These are phyloP conservation scores for Pulveroboletus sp. DNA, from an alignment of 1,284 basidiomycete species.

Conservation along the genomic window DNA sequence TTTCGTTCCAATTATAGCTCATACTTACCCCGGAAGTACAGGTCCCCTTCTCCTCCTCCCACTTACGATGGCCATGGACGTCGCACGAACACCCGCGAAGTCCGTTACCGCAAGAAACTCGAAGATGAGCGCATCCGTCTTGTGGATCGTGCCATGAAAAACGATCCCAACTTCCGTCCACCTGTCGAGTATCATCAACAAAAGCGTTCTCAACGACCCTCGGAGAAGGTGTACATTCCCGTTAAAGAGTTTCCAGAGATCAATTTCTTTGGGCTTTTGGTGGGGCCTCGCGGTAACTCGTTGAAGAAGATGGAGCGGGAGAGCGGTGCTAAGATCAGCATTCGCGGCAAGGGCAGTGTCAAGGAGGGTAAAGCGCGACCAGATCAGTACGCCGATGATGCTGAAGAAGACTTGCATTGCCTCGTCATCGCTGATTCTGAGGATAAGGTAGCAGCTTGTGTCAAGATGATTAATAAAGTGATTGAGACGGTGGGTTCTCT, in stretches of 20 bases:
- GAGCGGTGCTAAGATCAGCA: slow-evolving; percentile 97
- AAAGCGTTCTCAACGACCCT: slow-evolving; percentile 86
- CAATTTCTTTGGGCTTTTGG: slow-evolving; percentile 98
- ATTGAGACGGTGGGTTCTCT: slow-evolving; percentile 86
- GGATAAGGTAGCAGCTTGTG: slow-evolving; percentile 88
- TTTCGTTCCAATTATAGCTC: not conserved
- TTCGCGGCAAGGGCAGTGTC: slow-evolving; percentile 96
- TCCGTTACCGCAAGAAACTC: slow-evolving; percentile 96
- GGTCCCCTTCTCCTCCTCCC: slow-evolving; percentile 95
- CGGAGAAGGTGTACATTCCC: slow-evolving; percentile 98
- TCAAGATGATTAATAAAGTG: slow-evolving; percentile 94
- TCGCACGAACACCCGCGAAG: slow-evolving; percentile 96
- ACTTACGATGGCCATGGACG: slow-evolving; percentile 97
- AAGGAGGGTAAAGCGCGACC: slow-evolving; percentile 97
- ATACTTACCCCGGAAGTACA: slow-evolving; percentile 39
- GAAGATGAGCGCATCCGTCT: slow-evolving; percentile 95
- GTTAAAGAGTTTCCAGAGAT: slow-evolving; percentile 99
- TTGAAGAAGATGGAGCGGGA: slow-evolving; percentile 99
- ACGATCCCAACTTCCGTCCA: slow-evolving; percentile 95
- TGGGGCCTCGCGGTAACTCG: slow-evolving; percentile 98
- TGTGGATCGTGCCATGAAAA: slow-evolving; percentile 95
- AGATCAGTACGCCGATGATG: slow-evolving; percentile 91
- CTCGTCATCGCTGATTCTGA: slow-evolving; percentile 93
- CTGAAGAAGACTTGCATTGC: slow-evolving; percentile 99
- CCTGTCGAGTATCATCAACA: slow-evolving; percentile 96